Evolutionary conservation across 2,329 filamentous ascomycete species (phyloP).

Genomic region (Emericellopsis cladophorae): DNA sequence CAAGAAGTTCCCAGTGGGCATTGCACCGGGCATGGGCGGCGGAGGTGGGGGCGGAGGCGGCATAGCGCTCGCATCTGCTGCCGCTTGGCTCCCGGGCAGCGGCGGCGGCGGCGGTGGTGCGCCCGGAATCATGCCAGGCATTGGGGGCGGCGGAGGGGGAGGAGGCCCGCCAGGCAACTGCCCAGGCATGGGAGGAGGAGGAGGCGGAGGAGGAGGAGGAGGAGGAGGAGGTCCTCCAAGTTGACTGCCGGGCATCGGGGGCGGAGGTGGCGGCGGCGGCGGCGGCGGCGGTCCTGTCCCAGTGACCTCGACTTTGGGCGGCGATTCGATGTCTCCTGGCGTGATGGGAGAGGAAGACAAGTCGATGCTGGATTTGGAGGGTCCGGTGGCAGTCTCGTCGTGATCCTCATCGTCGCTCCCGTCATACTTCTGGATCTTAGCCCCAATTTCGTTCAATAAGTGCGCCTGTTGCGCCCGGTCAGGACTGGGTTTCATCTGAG

Average conservation of each 20-base stretch:
- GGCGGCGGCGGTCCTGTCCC: slow-evolving; percentile 28
- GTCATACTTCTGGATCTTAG: slow-evolving; percentile 62
- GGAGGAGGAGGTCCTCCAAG: slow-evolving; percentile 32
- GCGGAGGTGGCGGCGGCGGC: slow-evolving; percentile 32
- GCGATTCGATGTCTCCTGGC: slow-evolving; percentile 45
- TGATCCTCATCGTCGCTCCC: slow-evolving; percentile 61
- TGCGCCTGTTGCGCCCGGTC: slow-evolving; percentile 46
- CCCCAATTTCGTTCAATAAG: slow-evolving; percentile 58
- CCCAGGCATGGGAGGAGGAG: slow-evolving; percentile 27
- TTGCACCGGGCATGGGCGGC: slow-evolving; percentile 26
- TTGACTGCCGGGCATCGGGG: slow-evolving; percentile 32
- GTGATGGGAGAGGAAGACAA: slow-evolving; percentile 56
- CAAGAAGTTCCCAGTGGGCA: slow-evolving; percentile 63
- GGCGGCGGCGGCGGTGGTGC: slow-evolving; percentile 17
- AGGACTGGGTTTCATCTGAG: slow-evolving; percentile 31
- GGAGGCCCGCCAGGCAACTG: slow-evolving; percentile 16
- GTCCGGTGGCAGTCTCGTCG: slow-evolving; percentile 57
- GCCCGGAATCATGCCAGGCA: slow-evolving; percentile 2
- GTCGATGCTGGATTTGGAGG: slow-evolving; percentile 64
- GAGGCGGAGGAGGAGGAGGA: slow-evolving; percentile 35
- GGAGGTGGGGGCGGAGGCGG: slow-evolving; percentile 23
- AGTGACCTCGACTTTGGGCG: slow-evolving; percentile 44
- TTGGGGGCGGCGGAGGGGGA: slow-evolving; percentile 22
- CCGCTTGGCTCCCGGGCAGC: slow-evolving; percentile 18
- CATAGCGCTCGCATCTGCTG: slow-evolving; percentile 2